A percentile compares a stretch with the other conserved stretches of the same genome.
These are phyloP conservation scores for Triticum urartu DNA, from an alignment of 176 grass and related monocot species.

Conservation along the genomic window DNA sequence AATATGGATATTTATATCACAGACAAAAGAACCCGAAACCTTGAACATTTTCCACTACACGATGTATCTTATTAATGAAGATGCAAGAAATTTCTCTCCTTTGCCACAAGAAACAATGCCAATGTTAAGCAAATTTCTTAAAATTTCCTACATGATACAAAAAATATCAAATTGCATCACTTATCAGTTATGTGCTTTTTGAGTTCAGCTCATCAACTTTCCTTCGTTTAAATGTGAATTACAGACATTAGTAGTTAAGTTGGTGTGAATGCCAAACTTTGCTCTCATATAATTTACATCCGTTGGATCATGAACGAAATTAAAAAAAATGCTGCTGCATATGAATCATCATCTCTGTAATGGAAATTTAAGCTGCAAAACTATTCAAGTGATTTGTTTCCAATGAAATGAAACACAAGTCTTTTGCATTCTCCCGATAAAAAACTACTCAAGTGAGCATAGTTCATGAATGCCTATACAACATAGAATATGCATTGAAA, in stretches of 20 bases:
- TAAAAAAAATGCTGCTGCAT: background rate
- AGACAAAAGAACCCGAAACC: slow-evolving; percentile 3
- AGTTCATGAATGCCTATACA: background rate
- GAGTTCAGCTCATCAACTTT: background rate
- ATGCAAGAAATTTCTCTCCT: background rate
- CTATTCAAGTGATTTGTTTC: no score
- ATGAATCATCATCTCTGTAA: background rate
- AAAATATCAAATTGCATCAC: background rate
- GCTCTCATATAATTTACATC: background rate
- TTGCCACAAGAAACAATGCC: background rate
- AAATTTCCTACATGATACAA: background rate
- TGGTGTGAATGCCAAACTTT: background rate
- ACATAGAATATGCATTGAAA: background rate
- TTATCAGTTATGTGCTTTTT: background rate
- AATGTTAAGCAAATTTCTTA: background rate
- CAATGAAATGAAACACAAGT: no score
- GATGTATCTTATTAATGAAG: background rate
- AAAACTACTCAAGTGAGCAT: background rate
- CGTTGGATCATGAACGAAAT: background rate
- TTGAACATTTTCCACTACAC: background rate
- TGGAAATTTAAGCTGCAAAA: slow-evolving; percentile 11
- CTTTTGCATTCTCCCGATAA: no score
- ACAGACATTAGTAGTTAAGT: background rate
- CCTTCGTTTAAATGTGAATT: slow-evolving; percentile 10
- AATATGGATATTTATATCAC: background rate